phyloP scores from a whole-genome alignment of 1,284 basidiomycete genomes.

The Sphagnurus paluster region DNA sequence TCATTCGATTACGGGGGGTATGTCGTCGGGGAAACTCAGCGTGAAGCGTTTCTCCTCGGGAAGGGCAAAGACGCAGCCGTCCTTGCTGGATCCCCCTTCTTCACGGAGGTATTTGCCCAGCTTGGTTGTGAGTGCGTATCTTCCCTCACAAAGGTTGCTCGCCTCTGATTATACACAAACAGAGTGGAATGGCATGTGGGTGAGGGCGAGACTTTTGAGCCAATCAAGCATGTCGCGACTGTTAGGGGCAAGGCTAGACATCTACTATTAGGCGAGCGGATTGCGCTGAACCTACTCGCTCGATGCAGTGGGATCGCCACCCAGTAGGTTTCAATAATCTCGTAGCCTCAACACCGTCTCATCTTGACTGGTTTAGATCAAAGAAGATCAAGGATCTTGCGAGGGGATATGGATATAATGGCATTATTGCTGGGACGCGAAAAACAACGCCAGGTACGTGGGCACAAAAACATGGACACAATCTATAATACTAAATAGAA shows the following conservation, averaged over 20 bases:
- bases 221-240: conserved; percentile 88
- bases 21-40: conserved; percentile 89
- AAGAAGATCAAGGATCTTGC: conserved; percentile 83
- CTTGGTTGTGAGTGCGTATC: conserved; percentile 83
- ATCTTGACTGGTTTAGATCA: conserved; percentile 52
- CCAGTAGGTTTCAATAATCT: conserved; percentile 53
- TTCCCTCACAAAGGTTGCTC: conserved; percentile 1
- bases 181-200: conserved; percentile 92
- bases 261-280: conserved; percentile 91
- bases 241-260: conserved; percentile 88
- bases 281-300: conserved; percentile 93
- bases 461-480: too few relatives aligned
- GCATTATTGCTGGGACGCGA: conserved; percentile 92
- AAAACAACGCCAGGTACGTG: conserved; percentile 94
- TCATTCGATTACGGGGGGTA: conserved; percentile 98
- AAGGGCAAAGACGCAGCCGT: conserved; percentile 79
- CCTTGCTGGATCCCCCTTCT: conserved; percentile 94
- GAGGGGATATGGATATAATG: conserved; percentile 76
- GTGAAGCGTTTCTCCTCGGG: conserved; percentile 88
- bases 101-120: conserved; percentile 90
- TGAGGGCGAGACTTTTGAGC: conserved; percentile 82
- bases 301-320: conserved; percentile 97
- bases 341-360: conserved; percentile 4
- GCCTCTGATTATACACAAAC: conserved; percentile 16
- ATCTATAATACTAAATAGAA: too few relatives aligned